Conservation (phyloP, 345 rosid genomes). For the Eucalyptus polybractea region DNA sequence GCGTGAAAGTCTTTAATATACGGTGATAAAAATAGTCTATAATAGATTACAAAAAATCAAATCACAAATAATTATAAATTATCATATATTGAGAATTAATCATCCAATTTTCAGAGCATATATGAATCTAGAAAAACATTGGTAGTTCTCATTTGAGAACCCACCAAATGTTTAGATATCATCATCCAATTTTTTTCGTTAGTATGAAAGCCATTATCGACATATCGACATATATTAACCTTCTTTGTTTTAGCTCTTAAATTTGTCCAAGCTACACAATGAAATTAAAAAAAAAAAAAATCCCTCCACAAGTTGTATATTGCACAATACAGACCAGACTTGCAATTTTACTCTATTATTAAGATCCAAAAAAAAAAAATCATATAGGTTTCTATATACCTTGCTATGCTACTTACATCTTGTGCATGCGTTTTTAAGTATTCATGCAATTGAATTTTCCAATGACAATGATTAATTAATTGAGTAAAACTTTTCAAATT, state of each 20-base stretch:
- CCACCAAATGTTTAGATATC: neutral
- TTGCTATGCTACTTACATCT: neutral
- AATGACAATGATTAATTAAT: neutral
- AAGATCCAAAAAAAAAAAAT: neutral
- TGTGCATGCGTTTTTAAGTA: neutral
- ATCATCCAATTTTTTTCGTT: neutral
- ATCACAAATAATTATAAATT: no score
- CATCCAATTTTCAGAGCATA: neutral
- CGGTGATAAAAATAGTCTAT: no score
- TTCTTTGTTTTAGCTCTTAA: neutral
- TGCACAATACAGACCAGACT: neutral
- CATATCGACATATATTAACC: neutral
- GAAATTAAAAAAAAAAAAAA: neutral
- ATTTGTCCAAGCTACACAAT: neutral
- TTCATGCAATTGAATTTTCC: neutral
- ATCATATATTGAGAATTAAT: no score
- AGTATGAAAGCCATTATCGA: neutral
- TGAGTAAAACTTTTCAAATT: neutral
- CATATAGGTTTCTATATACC: neutral
- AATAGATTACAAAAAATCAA: accelerated
- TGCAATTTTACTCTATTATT: neutral
- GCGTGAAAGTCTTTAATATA: accelerated
- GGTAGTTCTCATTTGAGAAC: neutral
- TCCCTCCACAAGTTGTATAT: neutral
- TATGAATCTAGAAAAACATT: neutral